These are phyloP conservation scores for Leptographium radiaticola DNA, from an alignment of 2,329 filamentous ascomycete genomes.

Conservation along the genomic window DNA sequence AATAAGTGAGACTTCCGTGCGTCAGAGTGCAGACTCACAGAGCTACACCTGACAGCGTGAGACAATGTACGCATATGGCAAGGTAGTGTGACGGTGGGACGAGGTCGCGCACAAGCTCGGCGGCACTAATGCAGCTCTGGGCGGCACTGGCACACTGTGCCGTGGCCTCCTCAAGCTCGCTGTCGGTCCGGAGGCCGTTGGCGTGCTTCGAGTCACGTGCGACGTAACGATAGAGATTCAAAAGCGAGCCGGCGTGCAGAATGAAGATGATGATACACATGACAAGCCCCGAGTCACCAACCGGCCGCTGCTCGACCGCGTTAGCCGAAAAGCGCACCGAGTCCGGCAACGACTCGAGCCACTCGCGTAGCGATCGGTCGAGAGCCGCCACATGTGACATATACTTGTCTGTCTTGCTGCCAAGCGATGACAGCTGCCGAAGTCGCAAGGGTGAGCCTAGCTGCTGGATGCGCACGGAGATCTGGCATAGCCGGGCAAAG, in stretches of 20 bases:
- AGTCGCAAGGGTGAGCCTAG: conserved; percentile 12
- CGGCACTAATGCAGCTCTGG: conserved; percentile 15
- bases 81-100: conserved; percentile 17
- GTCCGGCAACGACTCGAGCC: conserved; percentile 14
- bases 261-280: conserved; percentile 19
- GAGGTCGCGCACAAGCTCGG: conserved; percentile 14
- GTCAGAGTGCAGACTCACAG: conserved; percentile 11
- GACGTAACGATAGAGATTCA: conserved; percentile 14
- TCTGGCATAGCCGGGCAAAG: conserved; percentile 16
- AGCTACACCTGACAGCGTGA: conserved; percentile 15
- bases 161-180: conserved; percentile 5
- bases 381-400: conserved; percentile 8
- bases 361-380: conserved; percentile 11
- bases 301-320: conserved; percentile 1
- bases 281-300: conserved; percentile 11
- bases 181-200: not conserved
- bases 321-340: conserved; percentile 16
- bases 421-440: conserved; percentile 3
- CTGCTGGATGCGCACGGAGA: conserved; percentile 15
- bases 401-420: conserved; percentile 1
- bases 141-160: conserved; percentile 16
- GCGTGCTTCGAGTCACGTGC: not conserved
- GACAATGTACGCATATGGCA: conserved; percentile 16
- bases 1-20: no score
- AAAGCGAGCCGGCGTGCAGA: conserved; percentile 15